These are phyloP conservation scores for Trichoderma sp. DNA, from an alignment of 2,329 filamentous ascomycete genomes.

Conservation along the genomic window DNA sequence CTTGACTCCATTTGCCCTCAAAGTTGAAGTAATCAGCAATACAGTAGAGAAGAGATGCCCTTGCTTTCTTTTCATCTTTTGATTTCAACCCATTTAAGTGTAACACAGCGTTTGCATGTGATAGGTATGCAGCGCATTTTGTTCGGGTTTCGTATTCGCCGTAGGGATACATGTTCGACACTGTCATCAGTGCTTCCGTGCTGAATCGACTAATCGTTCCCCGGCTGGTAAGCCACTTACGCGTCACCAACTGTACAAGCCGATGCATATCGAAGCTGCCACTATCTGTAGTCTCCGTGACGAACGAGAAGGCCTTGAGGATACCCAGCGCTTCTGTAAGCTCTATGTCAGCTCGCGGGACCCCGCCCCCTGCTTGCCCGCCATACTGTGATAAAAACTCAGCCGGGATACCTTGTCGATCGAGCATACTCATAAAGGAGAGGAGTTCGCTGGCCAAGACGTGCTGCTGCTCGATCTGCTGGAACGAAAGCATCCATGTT, in stretches of 20 bases:
- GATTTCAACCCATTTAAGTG: neutral
- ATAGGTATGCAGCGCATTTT: neutral
- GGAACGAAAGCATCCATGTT: constrained; percentile 27
- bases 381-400: constrained; percentile 24
- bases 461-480: constrained; percentile 29
- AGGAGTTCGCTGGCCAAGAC: constrained; percentile 28
- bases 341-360: neutral
- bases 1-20: neutral
- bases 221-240: neutral
- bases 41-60: neutral
- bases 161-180: neutral
- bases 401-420: constrained; percentile 31
- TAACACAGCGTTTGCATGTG: neutral
- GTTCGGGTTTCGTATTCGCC: neutral
- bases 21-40: neutral
- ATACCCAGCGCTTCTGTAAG: neutral
- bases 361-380: neutral
- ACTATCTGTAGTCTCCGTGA: neutral
- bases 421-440: constrained; percentile 32
- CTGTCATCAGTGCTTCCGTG: neutral
- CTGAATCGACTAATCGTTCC: neutral
- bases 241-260: neutral
- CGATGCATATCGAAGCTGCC: neutral
- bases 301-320: neutral
- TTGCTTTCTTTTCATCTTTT: neutral